These are phyloP conservation scores for Colletotrichum tanaceti DNA, from an alignment of 2,329 filamentous ascomycete species.

Conservation along the genomic window DNA sequence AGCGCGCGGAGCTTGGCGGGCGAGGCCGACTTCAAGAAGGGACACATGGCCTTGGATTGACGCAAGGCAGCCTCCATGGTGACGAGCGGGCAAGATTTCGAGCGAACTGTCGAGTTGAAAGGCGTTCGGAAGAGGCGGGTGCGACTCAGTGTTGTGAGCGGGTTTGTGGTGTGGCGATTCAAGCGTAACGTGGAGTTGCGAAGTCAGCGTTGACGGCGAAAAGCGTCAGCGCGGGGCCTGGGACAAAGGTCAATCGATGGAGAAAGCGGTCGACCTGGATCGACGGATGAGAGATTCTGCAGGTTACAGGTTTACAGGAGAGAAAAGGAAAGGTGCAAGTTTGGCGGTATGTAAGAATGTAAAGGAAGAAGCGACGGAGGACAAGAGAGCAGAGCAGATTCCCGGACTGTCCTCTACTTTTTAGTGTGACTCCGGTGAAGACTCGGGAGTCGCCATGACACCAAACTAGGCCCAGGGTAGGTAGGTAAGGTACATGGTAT, in stretches of 20 bases:
- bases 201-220: slow-evolving; percentile 28
- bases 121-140: slow-evolving; percentile 7
- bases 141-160: slow-evolving; percentile 17
- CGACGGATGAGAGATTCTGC: slow-evolving; percentile 16
- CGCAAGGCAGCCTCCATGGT: slow-evolving; percentile 93
- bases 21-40: slow-evolving; percentile 94
- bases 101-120: slow-evolving; percentile 11
- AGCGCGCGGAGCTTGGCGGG: slow-evolving; percentile 91
- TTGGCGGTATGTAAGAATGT: slow-evolving; percentile 1
- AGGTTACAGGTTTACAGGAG: not conserved
- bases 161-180: slow-evolving; percentile 32
- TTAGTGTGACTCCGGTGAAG: slow-evolving; percentile 40
- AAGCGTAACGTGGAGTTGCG: slow-evolving; percentile 10
- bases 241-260: slow-evolving; percentile 34
- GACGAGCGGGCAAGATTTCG: slow-evolving; percentile 26
- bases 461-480: slow-evolving; percentile 15
- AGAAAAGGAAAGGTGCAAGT: not conserved
- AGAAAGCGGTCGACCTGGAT: slow-evolving; percentile 19
- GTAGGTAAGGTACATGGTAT: not conserved
- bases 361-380: slow-evolving; percentile 28
- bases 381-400: slow-evolving; percentile 35
- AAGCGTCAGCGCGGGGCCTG: slow-evolving; percentile 29
- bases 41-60: slow-evolving; percentile 96
- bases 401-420: slow-evolving; percentile 34
- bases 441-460: slow-evolving; percentile 38